Percentiles rank a stretch among this genome's conserved stretches.
Conservation (phyloP, 345 rosid species). For the Limnanthes douglasii region DNA sequence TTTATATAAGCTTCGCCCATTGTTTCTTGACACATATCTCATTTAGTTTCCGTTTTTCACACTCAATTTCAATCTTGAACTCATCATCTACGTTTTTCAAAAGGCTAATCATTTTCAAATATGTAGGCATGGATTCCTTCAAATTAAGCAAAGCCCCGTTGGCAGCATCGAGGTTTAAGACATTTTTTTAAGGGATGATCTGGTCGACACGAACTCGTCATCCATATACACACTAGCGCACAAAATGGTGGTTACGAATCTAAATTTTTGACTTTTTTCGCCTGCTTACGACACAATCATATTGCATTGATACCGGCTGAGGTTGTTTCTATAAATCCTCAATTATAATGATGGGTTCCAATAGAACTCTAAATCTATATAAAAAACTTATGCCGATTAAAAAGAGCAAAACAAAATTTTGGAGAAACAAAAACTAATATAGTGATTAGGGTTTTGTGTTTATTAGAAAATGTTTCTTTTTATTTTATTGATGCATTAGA, state of each 20-base stretch:
- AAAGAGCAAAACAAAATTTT: no score
- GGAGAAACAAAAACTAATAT: no score
- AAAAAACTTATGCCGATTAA: no score
- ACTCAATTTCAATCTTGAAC: constrained; percentile 21
- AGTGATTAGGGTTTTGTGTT: no score
- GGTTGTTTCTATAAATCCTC: constrained; percentile 46
- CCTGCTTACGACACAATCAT: constrained; percentile 49
- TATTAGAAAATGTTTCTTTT: no score
- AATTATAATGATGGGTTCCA: constrained; percentile 54
- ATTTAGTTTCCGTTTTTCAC: constrained; percentile 44
- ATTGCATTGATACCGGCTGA: constrained; percentile 51
- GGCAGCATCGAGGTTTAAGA: constrained; percentile 55
- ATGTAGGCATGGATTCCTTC: constrained; percentile 7
- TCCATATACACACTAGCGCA: constrained; percentile 39
- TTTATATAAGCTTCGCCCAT: constrained; percentile 57
- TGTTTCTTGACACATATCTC: constrained; percentile 43
- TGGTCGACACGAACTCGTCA: constrained; percentile 32
- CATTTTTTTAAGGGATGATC: constrained; percentile 42
- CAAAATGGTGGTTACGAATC: constrained; percentile 10
- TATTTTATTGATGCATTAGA: no score
- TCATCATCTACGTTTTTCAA: constrained; percentile 6
- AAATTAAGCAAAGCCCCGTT: constrained; percentile 37
- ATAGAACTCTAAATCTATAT: constrained; percentile 47
- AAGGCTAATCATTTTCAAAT: neutral
- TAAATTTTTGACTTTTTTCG: constrained; percentile 34